phyloP scores from a whole-genome alignment of 1,284 basidiomycete genomes.

The Porogramme epimiltina region DNA sequence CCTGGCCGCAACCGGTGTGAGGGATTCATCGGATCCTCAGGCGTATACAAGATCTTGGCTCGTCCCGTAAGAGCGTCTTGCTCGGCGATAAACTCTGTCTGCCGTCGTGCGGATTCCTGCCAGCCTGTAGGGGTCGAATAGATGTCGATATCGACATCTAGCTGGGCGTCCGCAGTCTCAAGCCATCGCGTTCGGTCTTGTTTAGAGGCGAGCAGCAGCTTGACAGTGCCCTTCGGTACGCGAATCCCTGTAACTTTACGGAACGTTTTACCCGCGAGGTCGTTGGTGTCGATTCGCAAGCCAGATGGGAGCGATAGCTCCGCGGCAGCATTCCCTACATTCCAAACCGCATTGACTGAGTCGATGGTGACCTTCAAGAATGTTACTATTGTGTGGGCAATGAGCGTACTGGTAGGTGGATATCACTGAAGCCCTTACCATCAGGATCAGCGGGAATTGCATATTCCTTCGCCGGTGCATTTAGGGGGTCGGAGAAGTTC shows the following conservation, averaged over 20 bases:
- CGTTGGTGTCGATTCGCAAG: constrained; percentile 69
- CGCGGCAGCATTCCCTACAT: constrained; percentile 52
- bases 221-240: constrained; percentile 49
- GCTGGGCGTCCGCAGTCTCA: constrained; percentile 59
- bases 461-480: constrained; percentile 79
- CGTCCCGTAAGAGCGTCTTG: constrained; percentile 76
- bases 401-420: not conserved
- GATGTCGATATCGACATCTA: constrained; percentile 67
- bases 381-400: constrained; percentile 54
- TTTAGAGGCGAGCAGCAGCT: constrained; percentile 46
- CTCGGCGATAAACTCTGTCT: constrained; percentile 67
- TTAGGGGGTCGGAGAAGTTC: constrained; percentile 76
- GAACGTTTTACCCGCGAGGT: constrained; percentile 68
- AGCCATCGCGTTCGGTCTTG: constrained; percentile 57
- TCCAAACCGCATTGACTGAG: constrained; percentile 57
- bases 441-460: constrained; percentile 70
- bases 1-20: constrained; percentile 17
- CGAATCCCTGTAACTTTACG: constrained; percentile 59
- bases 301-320: constrained; percentile 62
- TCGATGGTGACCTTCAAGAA: constrained; percentile 67
- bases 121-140: constrained; percentile 69
- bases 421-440: constrained; percentile 48
- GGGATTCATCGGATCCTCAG: constrained; percentile 13
- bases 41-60: constrained; percentile 56
- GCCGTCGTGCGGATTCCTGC: constrained; percentile 51